These are phyloP conservation scores for Scytalidium sp. DNA, from an alignment of 2,329 filamentous ascomycete species.

Conservation along the genomic window DNA sequence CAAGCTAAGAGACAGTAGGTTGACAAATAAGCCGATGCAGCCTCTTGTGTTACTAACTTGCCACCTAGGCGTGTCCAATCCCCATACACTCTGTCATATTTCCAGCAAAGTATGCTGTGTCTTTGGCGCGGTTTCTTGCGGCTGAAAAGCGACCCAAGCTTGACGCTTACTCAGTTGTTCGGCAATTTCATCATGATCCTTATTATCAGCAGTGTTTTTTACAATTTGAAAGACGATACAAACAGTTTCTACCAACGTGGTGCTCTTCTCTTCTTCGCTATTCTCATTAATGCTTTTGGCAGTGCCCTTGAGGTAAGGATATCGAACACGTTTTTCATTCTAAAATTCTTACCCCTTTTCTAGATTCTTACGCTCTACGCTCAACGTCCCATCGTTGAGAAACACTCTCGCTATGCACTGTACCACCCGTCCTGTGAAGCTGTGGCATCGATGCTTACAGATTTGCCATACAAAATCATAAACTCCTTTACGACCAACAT, in stretches of 20 bases:
- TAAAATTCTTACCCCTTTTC: background rate
- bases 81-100: conserved; percentile 71
- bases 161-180: conserved; percentile 15
- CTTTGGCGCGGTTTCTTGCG: conserved; percentile 71
- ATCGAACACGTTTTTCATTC: background rate
- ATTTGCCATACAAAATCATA: conserved; percentile 76
- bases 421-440: conserved; percentile 90
- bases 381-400: conserved; percentile 86
- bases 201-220: conserved; percentile 63
- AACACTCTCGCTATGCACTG: conserved; percentile 82
- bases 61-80: conserved; percentile 46
- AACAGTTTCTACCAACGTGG: conserved; percentile 58
- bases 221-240: conserved; percentile 51
- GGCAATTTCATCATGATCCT: conserved; percentile 47
- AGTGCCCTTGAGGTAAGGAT: conserved; percentile 48
- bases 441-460: conserved; percentile 78
- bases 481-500: conserved; percentile 78
- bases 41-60: conserved; percentile 32
- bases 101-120: conserved; percentile 49
- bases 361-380: conserved; percentile 72
- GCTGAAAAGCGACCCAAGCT: conserved; percentile 59
- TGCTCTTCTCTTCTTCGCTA: conserved; percentile 64
- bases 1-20: conserved; percentile 36
- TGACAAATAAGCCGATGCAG: background rate
- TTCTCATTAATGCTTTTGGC: conserved; percentile 63